These are phyloP conservation scores for Pseudogymnoascus sp. DNA, from an alignment of 2,329 filamentous ascomycete genomes.

Conservation along the genomic window DNA sequence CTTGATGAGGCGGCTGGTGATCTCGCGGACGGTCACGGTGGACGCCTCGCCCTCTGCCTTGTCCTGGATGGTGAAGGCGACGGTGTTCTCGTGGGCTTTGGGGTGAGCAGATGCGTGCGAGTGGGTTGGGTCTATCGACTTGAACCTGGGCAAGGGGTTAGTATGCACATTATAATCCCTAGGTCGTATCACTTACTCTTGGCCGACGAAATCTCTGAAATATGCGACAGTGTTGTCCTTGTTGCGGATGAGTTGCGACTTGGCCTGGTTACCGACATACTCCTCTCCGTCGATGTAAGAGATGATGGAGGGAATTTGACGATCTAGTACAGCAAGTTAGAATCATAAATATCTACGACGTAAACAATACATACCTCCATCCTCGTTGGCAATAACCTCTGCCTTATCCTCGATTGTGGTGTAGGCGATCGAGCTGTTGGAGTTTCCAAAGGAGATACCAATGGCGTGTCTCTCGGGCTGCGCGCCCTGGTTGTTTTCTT, in stretches of 20 bases:
- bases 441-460: constrained; percentile 96
- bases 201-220: constrained; percentile 92
- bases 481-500: constrained; percentile 13
- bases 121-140: constrained; percentile 91
- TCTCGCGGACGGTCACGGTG: constrained; percentile 68
- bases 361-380: constrained; percentile 62
- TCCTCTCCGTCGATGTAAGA: constrained; percentile 96
- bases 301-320: constrained; percentile 89
- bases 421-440: constrained; percentile 93
- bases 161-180: constrained; percentile 9
- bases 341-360: not conserved
- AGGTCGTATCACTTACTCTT: constrained; percentile 58
- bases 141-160: constrained; percentile 52
- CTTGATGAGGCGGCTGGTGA: constrained; percentile 75
- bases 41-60: constrained; percentile 57
- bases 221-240: constrained; percentile 87
- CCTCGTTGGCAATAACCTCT: constrained; percentile 97
- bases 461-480: constrained; percentile 63
- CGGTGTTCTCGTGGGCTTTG: constrained; percentile 59
- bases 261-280: constrained; percentile 93
- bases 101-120: constrained; percentile 92
- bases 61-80: constrained; percentile 81
- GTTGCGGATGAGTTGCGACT: constrained; percentile 87
- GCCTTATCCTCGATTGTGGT: constrained; percentile 91
- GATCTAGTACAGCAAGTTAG: constrained; percentile 49